Evolutionary conservation across 495 filamentous ascomycete species (phyloP), one percentile per base, ranked within the genome.

Genomic region (Penicillium coffeae): DNA sequence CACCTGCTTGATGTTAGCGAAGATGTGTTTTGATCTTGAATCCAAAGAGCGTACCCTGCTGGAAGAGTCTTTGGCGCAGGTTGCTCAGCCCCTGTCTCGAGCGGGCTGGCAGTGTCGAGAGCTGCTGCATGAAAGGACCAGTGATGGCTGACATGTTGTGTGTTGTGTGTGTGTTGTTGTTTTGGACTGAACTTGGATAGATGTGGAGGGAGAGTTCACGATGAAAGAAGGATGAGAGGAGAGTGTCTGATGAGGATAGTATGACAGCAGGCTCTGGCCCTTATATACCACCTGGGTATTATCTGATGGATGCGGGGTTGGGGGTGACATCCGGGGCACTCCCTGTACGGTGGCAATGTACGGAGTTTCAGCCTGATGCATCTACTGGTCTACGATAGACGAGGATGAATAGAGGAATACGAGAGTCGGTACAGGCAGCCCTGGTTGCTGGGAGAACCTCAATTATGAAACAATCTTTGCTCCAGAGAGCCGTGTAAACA

Each of bases 281-380:
- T 52, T 63, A 55, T 63, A 63, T 58, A 60, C 14, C 13, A 9
- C 25, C 20, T 18, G 48, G n/a, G n/a, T n/a, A n/a, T 63, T 57
- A 63, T 54, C 52, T 63, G 60, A 63, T 57, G 30, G 48, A 55
- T 57, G 60, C 60, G 60, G 60, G 60, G 57, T 60, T 48, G 52
- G 46, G 21, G 33, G 59, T 55, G 51, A 63, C 60, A 57, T 45
- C 42, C 42, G 30, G 42, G 42, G 42, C 18, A 45, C 25, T 14
- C 42, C 42, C 30, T 54, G 51, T 18, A 30, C 15, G 22, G 51
- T 54, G 51, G 51, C 51, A 38, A 54, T 9, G 21, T 16, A 32
- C 19, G 18, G 27, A 40, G 42, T 46, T 54, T 46, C 42, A 46
- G n/a, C 7, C 10, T 42, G 39, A 22, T n/a, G n/a, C n/a, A n/a